A percentile compares a stretch with the other conserved stretches of the same genome.
phyloP scores from a whole-genome alignment of 768 basidiomycete genomes.

The Kwoniella heveanensis region DNA sequence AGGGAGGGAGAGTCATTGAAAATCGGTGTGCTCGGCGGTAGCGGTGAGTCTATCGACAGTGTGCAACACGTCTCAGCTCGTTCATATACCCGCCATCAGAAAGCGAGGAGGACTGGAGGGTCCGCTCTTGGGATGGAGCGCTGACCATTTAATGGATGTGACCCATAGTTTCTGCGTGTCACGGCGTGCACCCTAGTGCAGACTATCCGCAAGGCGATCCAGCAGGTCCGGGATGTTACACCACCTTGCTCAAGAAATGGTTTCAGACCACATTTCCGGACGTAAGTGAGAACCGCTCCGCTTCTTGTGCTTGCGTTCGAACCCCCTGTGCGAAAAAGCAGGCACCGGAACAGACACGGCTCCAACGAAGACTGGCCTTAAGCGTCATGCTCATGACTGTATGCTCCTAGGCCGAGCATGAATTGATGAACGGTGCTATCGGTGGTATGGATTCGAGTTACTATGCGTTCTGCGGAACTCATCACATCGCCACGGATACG shows the following conservation, averaged over 20 bases:
- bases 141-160: background rate
- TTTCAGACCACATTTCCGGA: constrained; percentile 42
- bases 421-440: constrained; percentile 52
- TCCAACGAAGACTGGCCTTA: no score
- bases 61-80: no score
- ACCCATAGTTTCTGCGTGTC: constrained; percentile 50
- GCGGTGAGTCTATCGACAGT: no score
- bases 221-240: constrained; percentile 53
- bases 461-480: constrained; percentile 55
- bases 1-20: constrained; percentile 40
- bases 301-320: no score
- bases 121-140: no score
- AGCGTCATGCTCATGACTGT: no score
- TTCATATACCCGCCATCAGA: no score
- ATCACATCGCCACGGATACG: constrained; percentile 49
- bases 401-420: constrained; percentile 26
- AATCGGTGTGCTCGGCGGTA: constrained; percentile 52
- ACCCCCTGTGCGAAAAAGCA: no score
- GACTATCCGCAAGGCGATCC: constrained; percentile 50
- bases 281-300: constrained; percentile 37
- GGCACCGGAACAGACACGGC: no score
- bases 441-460: constrained; percentile 55
- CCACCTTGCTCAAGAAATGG: constrained; percentile 45
- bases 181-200: constrained; percentile 48
- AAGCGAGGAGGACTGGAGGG: background rate